Percentiles rank a stretch among this genome's conserved stretches.
Conservation (phyloP, 1,284 basidiomycete genomes). For the Cerrena zonata region DNA sequence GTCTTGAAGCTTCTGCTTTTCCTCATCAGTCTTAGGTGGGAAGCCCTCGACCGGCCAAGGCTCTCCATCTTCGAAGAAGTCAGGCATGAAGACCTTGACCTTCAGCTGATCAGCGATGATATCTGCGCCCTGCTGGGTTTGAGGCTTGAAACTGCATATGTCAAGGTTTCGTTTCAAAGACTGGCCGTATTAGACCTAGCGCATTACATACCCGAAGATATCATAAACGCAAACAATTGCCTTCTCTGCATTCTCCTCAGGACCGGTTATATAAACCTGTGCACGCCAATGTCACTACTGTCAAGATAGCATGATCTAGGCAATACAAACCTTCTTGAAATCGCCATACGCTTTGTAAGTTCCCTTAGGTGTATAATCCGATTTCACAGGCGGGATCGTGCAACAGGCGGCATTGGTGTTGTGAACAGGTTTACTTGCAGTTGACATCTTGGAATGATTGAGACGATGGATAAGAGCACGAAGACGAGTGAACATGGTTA, state of each 20-base stretch:
- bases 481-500: slow-evolving; percentile 41
- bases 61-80: slow-evolving; percentile 54
- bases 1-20: slow-evolving; percentile 43
- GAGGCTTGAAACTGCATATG: slow-evolving; percentile 41
- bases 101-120: slow-evolving; percentile 49
- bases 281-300: slow-evolving; percentile 14
- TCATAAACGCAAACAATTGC: slow-evolving; percentile 59
- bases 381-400: slow-evolving; percentile 48
- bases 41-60: slow-evolving; percentile 47
- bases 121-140: slow-evolving; percentile 60
- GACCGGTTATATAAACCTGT: slow-evolving; percentile 50
- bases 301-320: not conserved
- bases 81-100: slow-evolving; percentile 57
- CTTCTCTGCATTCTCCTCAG: slow-evolving; percentile 36
- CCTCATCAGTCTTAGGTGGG: slow-evolving; percentile 49
- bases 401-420: slow-evolving; percentile 58
- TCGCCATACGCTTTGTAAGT: slow-evolving; percentile 37
- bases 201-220: slow-evolving; percentile 61
- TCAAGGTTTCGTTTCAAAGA: slow-evolving; percentile 12
- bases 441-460: slow-evolving; percentile 35
- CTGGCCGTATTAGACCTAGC: slow-evolving; percentile 9
- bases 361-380: slow-evolving; percentile 49
- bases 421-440: slow-evolving; percentile 36
- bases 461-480: slow-evolving; percentile 38
- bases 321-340: slow-evolving; percentile 27